Conservation (phyloP, 352 stramenopile genomes). For the Pythium aristosporum region DNA sequence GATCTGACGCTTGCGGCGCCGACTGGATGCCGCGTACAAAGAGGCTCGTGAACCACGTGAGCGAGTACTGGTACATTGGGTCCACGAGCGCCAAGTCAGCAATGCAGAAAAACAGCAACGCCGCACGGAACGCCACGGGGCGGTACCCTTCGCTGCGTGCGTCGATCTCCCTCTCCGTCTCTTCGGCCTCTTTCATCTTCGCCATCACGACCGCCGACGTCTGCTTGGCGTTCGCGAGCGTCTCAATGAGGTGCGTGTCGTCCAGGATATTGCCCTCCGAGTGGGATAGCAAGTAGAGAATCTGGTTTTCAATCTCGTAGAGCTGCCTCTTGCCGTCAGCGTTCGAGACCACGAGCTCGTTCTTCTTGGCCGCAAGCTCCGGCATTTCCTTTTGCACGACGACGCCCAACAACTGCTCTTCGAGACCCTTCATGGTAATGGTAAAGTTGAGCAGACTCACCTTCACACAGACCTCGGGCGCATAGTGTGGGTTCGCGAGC, state of each 20-base stretch:
- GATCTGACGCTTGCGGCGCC: constrained; percentile 58
- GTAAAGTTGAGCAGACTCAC: constrained; percentile 93
- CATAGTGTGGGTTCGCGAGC: constrained; percentile 91
- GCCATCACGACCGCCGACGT: constrained; percentile 78
- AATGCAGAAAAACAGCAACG: constrained; percentile 91
- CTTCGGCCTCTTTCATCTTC: constrained; percentile 90
- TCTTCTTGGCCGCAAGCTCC: constrained; percentile 90
- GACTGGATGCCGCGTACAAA: constrained; percentile 89
- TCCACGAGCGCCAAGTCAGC: constrained; percentile 87
- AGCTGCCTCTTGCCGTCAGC: constrained; percentile 87
- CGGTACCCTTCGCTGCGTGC: constrained; percentile 85
- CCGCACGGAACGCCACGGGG: constrained; percentile 84
- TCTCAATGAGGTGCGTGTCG: constrained; percentile 92
- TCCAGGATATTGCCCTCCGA: constrained; percentile 93
- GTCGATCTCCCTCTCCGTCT: constrained; percentile 91
- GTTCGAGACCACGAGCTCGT: constrained; percentile 87
- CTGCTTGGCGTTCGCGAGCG: constrained; percentile 78
- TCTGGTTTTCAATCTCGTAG: constrained; percentile 92
- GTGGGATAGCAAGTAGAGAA: constrained; percentile 89
- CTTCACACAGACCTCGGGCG: constrained; percentile 90
- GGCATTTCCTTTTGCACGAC: constrained; percentile 90
- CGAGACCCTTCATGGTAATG: constrained; percentile 90
- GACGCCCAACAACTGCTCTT: constrained; percentile 89
- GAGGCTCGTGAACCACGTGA: constrained; percentile 92
- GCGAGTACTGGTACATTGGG: constrained; percentile 91